Evolutionary conservation across 805 yeast genomes (phyloP), one percentile per base, ranked within the genome.

Genomic region (Starmera quercuum): DNA sequence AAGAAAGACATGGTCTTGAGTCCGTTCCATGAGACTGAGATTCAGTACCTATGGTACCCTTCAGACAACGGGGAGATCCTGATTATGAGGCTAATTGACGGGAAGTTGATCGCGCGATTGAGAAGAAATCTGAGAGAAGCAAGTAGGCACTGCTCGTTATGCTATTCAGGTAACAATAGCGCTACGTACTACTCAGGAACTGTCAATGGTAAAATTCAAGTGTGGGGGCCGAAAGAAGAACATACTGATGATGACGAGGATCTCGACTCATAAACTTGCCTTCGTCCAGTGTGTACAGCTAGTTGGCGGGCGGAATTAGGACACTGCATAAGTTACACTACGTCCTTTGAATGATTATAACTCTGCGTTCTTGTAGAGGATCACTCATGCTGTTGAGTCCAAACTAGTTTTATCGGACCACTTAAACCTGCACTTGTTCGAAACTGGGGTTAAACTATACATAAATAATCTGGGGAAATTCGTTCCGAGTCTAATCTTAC

Each of bases 31-130:
- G 86, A 81, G 42, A 62, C 77, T 4, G 76, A 68, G 23, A 49
- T 67, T 6, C 83, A 74, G 38, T 71, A 71, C 42, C 53, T 83
- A 17, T 63, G 83, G 54, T 75, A 77, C 34, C 90, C 94, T 0
- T 77, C 86, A 0, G 92, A 83, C 44, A 77, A 66, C 39, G 87
- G 90, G 4, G 87, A 82, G 42, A 56, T 84, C 1, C 62, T 78
- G 26, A 64, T 81, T 31, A 77, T 66, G 38, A 57, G 81, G 14
- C 61, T 74, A 0, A 51, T 62, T 2, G 83, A 78, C 42, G 94
- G 92, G 0, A 75, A 72, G 41, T 51, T 82, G 30, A 68, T 79
- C 4, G 62, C 73, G 7, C 57, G 88, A 35, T 57, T 83, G n/a
- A 61, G 64, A 13, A 56, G 73, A 31, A 59, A 47, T 31, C 64